phyloP scores from a whole-genome alignment of 2,329 filamentous ascomycete species.

The Cryphonectria nitschkei region DNA sequence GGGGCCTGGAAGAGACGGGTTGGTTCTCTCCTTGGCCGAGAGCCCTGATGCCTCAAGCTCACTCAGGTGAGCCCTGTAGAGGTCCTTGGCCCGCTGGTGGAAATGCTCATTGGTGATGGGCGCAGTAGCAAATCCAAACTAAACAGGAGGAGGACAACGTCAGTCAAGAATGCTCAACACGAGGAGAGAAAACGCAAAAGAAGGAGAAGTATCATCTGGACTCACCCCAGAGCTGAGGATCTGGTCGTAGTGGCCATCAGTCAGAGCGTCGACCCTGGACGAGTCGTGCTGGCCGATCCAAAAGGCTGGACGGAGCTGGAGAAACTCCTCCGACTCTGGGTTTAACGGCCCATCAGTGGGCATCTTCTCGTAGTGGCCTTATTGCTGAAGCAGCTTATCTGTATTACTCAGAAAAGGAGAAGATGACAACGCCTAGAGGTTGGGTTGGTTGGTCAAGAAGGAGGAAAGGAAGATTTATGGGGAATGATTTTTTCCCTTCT shows the following conservation, averaged over 20 bases:
- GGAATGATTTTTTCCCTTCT: too few relatives aligned
- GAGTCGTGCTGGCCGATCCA: slow-evolving; percentile 78
- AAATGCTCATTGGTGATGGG: slow-evolving; percentile 78
- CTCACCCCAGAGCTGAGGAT: slow-evolving; percentile 72
- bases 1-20: slow-evolving; percentile 56
- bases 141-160: slow-evolving; percentile 11
- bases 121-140: slow-evolving; percentile 81
- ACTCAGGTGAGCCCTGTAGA: slow-evolving; percentile 61
- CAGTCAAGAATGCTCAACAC: background rate
- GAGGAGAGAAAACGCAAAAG: slow-evolving; percentile 14
- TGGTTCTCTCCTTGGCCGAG: slow-evolving; percentile 44
- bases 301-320: slow-evolving; percentile 50
- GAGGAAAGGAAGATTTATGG: slow-evolving; percentile 8
- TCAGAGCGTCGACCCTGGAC: slow-evolving; percentile 61
- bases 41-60: slow-evolving; percentile 41
- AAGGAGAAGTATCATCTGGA: slow-evolving; percentile 28
- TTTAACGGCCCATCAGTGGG: slow-evolving; percentile 30
- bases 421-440: background rate
- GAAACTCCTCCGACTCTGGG: slow-evolving; percentile 37
- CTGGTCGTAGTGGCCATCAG: slow-evolving; percentile 66
- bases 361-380: slow-evolving; percentile 4
- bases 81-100: slow-evolving; percentile 66
- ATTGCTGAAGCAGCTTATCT: background rate
- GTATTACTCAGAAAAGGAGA: background rate
- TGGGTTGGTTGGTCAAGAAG: background rate